phyloP scores from a whole-genome alignment of 352 stramenopile species.

The Phytophthora europaea region DNA sequence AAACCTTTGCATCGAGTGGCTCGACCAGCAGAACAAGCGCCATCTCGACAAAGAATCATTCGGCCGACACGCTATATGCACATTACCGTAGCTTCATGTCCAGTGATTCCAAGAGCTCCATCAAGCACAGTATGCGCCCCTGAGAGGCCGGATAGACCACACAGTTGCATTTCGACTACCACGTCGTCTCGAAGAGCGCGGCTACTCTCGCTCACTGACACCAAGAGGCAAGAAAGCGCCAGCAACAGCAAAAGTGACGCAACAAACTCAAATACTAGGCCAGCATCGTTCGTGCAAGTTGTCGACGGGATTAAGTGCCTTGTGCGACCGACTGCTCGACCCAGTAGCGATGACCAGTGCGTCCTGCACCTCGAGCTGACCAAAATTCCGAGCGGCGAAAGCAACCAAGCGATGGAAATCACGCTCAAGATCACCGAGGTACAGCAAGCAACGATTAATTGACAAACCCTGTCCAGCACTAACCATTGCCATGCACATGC shows the following conservation, averaged over 20 bases:
- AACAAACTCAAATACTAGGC: background rate
- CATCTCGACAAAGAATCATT: constrained; percentile 19
- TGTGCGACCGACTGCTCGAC: constrained; percentile 27
- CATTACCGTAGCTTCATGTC: constrained; percentile 17
- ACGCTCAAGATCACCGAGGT: constrained; percentile 38
- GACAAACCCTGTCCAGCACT: background rate
- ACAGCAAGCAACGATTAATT: background rate
- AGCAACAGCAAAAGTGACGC: constrained; percentile 12
- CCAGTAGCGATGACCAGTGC: constrained; percentile 19
- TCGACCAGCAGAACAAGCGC: constrained; percentile 5
- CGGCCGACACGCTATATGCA: constrained; percentile 14
- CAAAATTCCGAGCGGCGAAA: constrained; percentile 4
- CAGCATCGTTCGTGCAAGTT: constrained; percentile 7
- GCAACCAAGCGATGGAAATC: constrained; percentile 39
- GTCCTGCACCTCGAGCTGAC: constrained; percentile 30
- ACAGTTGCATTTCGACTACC: constrained; percentile 37
- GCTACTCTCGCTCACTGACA: constrained; percentile 19
- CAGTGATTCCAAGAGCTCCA: constrained; percentile 12
- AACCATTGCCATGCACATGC: background rate
- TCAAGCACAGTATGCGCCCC: constrained; percentile 21
- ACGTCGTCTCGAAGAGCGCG: constrained; percentile 29
- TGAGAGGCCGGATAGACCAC: constrained; percentile 40
- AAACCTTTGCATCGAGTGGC: constrained; percentile 17
- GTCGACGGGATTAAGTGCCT: constrained; percentile 30
- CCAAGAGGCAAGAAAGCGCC: constrained; percentile 2